These are phyloP conservation scores for Aureobasidium vineae DNA, from an alignment of 2,329 filamentous ascomycete genomes.

Conservation along the genomic window DNA sequence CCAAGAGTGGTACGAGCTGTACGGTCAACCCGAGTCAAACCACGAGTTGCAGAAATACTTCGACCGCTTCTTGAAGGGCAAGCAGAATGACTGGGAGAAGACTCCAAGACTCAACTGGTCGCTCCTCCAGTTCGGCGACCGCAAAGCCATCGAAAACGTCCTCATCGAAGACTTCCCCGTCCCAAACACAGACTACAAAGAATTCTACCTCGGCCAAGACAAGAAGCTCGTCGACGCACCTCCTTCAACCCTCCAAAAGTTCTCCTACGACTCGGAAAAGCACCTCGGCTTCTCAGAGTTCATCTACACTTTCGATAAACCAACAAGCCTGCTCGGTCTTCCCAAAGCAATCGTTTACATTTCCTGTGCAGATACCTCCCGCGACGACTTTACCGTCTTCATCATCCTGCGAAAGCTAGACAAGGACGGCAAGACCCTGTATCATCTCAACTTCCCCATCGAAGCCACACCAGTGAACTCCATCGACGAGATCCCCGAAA, in stretches of 20 bases:
- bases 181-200: neutral
- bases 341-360: slow-evolving; percentile 47
- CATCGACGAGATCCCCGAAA: slow-evolving; percentile 37
- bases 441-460: slow-evolving; percentile 9
- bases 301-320: slow-evolving; percentile 42
- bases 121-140: slow-evolving; percentile 40
- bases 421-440: neutral
- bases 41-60: slow-evolving; percentile 48
- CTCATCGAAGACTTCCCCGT: slow-evolving; percentile 38
- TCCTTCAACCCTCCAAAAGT: too few relatives aligned
- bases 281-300: slow-evolving; percentile 33
- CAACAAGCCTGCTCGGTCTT: slow-evolving; percentile 44
- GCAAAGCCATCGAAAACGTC: slow-evolving; percentile 35
- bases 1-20: slow-evolving; percentile 51
- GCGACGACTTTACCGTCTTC: slow-evolving; percentile 12
- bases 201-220: slow-evolving; percentile 18
- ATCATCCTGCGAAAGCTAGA: slow-evolving; percentile 25
- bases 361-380: slow-evolving; percentile 30
- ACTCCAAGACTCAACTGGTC: slow-evolving; percentile 45
- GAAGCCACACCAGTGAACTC: neutral
- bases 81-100: slow-evolving; percentile 48
- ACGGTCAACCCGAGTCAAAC: slow-evolving; percentile 36
- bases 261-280: too few relatives aligned
- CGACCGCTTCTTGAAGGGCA: slow-evolving; percentile 47
- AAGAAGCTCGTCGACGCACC: neutral